A percentile compares a stretch with the other conserved stretches of the same genome.
Conservation (phyloP, 192 early-diverging fungal species). For the Coemansia sp. region DNA sequence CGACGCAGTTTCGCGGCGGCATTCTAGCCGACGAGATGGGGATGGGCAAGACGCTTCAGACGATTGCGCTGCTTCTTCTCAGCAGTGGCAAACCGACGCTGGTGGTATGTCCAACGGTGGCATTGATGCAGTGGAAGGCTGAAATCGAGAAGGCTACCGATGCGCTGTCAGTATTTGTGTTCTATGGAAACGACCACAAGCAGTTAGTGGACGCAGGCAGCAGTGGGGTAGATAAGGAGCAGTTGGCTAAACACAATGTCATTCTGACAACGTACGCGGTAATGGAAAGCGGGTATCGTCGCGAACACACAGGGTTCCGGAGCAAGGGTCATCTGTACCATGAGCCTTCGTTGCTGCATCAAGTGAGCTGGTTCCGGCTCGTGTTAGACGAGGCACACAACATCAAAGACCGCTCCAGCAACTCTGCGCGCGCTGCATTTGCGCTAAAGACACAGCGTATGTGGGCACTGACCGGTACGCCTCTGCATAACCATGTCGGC, state of each 20-base stretch:
- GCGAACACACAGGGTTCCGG: constrained; percentile 70
- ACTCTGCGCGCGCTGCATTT: constrained; percentile 85
- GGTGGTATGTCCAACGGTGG: constrained; percentile 85
- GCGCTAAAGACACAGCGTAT: constrained; percentile 62
- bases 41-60: constrained; percentile 94
- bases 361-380: constrained; percentile 78
- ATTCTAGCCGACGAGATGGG: constrained; percentile 90
- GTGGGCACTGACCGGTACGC: constrained; percentile 91
- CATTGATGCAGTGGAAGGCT: constrained; percentile 83
- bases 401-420: constrained; percentile 84
- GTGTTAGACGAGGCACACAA: constrained; percentile 87
- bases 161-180: constrained; percentile 66
- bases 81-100: constrained; percentile 71
- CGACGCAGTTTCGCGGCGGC: constrained; percentile 69
- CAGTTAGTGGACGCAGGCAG: constrained; percentile 44
- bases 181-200: constrained; percentile 72
- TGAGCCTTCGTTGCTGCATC: constrained; percentile 69
- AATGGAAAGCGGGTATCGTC: constrained; percentile 71
- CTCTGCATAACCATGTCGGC: constrained; percentile 91
- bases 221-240: constrained; percentile 10
- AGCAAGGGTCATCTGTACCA: constrained; percentile 61
- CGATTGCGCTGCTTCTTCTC: constrained; percentile 74
- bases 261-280: constrained; percentile 78
- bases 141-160: constrained; percentile 72
- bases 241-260: constrained; percentile 70